A percentile compares a stretch with the other conserved stretches of the same genome.
Evolutionary conservation across 2,329 filamentous ascomycete species (phyloP).

Genomic region (Pestalotiopsis sp.): DNA sequence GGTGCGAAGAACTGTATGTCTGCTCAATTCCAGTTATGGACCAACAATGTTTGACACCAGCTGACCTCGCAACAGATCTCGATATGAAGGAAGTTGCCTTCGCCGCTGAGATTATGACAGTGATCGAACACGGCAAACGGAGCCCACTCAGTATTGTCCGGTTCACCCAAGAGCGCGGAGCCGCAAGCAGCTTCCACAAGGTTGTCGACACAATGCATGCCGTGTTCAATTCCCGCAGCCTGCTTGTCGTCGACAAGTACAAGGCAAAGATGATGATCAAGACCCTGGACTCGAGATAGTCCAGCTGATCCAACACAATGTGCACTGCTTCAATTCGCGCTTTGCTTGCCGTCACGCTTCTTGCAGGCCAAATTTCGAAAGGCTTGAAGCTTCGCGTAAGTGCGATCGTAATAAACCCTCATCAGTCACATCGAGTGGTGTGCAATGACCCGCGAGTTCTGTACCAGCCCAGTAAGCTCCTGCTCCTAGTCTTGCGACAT

Average conservation of each 20-base stretch:
- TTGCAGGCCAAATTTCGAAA: not conserved
- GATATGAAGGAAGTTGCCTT: conserved; percentile 87
- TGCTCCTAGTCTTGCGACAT: too few relatives aligned
- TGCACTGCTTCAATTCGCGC: not conserved
- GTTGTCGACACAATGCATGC: conserved; percentile 77
- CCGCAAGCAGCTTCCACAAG: conserved; percentile 84
- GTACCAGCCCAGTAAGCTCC: not conserved
- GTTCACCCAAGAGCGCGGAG: conserved; percentile 89
- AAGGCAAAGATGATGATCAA: conserved; percentile 76
- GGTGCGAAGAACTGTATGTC: conserved; percentile 76
- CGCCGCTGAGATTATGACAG: conserved; percentile 83
- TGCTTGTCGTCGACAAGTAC: conserved; percentile 69
- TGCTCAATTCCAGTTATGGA: not conserved
- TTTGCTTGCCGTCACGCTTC: not conserved
- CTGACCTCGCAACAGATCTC: conserved; percentile 58
- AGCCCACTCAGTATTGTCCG: conserved; percentile 78
- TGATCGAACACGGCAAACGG: conserved; percentile 81
- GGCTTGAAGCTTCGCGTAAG: not conserved
- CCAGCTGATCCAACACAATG: not conserved
- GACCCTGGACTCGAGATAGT: conserved; percentile 57
- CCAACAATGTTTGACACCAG: conserved; percentile 18
- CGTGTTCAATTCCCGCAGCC: conserved; percentile 64
- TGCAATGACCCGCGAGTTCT: not conserved
- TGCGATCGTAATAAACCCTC: not conserved
- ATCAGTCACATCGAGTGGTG: not conserved